A percentile compares a stretch with the other conserved stretches of the same genome.
phyloP scores from a whole-genome alignment of 1,284 basidiomycete genomes.

The Fereydounia khargensis region DNA sequence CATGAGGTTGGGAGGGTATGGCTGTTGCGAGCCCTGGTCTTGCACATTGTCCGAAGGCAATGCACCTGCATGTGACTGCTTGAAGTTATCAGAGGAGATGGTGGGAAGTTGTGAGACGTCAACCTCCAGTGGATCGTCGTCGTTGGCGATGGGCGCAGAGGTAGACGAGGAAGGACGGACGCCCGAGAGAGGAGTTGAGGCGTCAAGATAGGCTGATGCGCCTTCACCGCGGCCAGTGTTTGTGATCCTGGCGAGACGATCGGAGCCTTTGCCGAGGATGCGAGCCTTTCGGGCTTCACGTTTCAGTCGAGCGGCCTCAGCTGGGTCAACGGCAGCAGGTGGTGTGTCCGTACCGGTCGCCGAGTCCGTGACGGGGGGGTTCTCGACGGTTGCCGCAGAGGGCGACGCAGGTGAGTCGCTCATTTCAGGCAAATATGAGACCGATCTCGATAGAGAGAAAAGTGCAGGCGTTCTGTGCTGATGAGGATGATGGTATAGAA shows the following conservation, averaged over 20 bases:
- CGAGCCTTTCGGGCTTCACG: slow-evolving; percentile 53
- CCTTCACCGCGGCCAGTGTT: slow-evolving; percentile 52
- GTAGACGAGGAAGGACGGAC: slow-evolving; percentile 1
- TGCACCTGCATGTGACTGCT: too few relatives aligned
- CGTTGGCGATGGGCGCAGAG: neutral
- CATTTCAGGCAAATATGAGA: too few relatives aligned
- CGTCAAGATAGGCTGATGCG: slow-evolving; percentile 38
- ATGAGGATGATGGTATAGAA: too few relatives aligned
- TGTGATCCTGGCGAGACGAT: slow-evolving; percentile 53
- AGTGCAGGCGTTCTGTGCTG: too few relatives aligned
- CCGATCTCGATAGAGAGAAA: too few relatives aligned
- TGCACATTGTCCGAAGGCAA: too few relatives aligned
- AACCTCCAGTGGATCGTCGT: slow-evolving; percentile 44
- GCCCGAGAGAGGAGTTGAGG: slow-evolving; percentile 18
- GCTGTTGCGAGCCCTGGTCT: too few relatives aligned
- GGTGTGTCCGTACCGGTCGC: too few relatives aligned
- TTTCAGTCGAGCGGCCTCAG: slow-evolving; percentile 43
- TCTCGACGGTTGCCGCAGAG: too few relatives aligned
- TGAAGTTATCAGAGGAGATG: neutral
- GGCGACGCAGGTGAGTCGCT: too few relatives aligned
- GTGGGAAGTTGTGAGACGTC: slow-evolving; percentile 22
- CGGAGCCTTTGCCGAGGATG: slow-evolving; percentile 50
- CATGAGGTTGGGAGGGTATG: slow-evolving; percentile 26
- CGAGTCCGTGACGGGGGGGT: too few relatives aligned
- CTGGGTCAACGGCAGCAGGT: slow-evolving; percentile 18